Evolutionary conservation across 768 basidiomycete genomes (phyloP).

Genomic region (Hortiboletus flavorubellus): DNA sequence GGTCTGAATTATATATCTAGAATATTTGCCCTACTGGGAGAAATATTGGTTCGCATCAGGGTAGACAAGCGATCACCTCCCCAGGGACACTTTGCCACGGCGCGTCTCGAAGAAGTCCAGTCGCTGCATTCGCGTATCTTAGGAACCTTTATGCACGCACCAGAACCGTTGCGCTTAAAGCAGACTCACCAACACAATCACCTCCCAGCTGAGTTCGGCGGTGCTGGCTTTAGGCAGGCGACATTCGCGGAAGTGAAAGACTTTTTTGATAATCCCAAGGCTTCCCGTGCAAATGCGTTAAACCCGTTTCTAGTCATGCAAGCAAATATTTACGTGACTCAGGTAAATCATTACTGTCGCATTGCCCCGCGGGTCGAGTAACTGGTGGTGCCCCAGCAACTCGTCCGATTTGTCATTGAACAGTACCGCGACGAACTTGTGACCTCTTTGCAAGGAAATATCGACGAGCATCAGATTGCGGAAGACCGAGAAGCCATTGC

Average conservation of each 20-base stretch:
- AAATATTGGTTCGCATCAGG: slow-evolving; percentile 82
- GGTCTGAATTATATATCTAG: slow-evolving; percentile 86
- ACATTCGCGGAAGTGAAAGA: slow-evolving; percentile 88
- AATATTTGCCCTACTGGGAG: slow-evolving; percentile 81
- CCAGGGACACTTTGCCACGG: slow-evolving; percentile 81
- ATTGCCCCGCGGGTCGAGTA: background rate
- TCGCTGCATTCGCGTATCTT: slow-evolving; percentile 76
- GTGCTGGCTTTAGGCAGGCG: slow-evolving; percentile 72
- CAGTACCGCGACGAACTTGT: slow-evolving; percentile 89
- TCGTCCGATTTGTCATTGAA: slow-evolving; percentile 88
- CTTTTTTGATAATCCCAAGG: slow-evolving; percentile 90
- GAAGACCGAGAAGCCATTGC: slow-evolving; percentile 82
- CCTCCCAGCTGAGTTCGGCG: slow-evolving; percentile 58
- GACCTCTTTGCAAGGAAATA: slow-evolving; percentile 57
- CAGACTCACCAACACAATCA: slow-evolving; percentile 46
- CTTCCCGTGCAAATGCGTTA: slow-evolving; percentile 77
- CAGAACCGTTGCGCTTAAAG: slow-evolving; percentile 72
- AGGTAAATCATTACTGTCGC: slow-evolving; percentile 45
- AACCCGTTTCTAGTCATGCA: slow-evolving; percentile 93
- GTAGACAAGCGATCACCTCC: slow-evolving; percentile 86
- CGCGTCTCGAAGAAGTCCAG: slow-evolving; percentile 79
- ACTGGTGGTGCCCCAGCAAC: slow-evolving; percentile 56
- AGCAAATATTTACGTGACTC: slow-evolving; percentile 89
- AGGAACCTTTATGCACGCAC: slow-evolving; percentile 68
- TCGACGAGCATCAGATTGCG: slow-evolving; percentile 62